These are phyloP conservation scores for Fusarium aywerte DNA, from an alignment of 2,329 filamentous ascomycete species.

Conservation along the genomic window DNA sequence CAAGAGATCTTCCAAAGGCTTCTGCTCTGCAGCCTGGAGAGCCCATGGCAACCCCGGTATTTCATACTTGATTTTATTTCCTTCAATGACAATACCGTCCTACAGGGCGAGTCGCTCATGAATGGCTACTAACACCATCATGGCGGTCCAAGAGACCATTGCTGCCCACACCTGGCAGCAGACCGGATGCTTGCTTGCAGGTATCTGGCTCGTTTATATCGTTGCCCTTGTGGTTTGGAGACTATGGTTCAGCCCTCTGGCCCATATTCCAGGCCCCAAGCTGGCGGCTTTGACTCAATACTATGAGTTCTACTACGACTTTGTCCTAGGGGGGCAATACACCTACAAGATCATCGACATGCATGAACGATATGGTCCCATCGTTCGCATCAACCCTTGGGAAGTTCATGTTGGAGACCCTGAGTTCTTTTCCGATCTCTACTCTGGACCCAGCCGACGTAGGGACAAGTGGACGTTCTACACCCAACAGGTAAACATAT, in stretches of 20 bases:
- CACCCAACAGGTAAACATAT: conserved; percentile 49
- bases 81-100: conserved; percentile 46
- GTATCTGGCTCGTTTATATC: conserved; percentile 47
- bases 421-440: conserved; percentile 55
- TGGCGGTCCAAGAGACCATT: conserved; percentile 42
- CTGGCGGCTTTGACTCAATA: conserved; percentile 54
- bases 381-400: conserved; percentile 55
- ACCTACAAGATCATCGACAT: conserved; percentile 55
- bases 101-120: conserved; percentile 44
- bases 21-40: conserved; percentile 42
- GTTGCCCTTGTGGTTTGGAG: conserved; percentile 47
- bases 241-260: conserved; percentile 53
- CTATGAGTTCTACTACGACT: conserved; percentile 58
- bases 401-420: conserved; percentile 54
- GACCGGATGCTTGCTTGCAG: conserved; percentile 39
- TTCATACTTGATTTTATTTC: conserved; percentile 16
- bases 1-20: conserved; percentile 33
- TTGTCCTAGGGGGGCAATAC: conserved; percentile 55
- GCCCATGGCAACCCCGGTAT: conserved; percentile 39
- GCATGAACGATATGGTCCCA: conserved; percentile 56
- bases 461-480: conserved; percentile 52
- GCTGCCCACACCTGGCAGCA: conserved; percentile 43
- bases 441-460: conserved; percentile 46
- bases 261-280: conserved; percentile 54
- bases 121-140: conserved; percentile 41